Evolutionary conservation across 345 rosid species (phyloP), one percentile per base, ranked within the genome.

Genomic region (Syzygium aromaticum): DNA sequence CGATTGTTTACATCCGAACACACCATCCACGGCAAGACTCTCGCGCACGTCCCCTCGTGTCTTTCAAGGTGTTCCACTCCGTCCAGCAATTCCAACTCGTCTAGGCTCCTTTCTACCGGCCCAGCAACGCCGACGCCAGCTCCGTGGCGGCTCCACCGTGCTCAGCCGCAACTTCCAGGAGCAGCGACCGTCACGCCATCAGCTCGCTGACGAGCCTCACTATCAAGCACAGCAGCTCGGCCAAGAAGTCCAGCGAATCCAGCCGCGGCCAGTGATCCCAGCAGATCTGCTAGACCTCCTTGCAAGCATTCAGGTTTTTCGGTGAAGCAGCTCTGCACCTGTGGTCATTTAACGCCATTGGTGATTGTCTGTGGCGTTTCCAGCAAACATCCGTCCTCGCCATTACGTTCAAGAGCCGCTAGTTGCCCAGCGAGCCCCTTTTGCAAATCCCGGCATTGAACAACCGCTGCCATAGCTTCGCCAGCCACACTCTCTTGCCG

Each of bases 131-230:
- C 0, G 0, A 57, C 3, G 14, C 25, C 28, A 57, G 28, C 63
- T 57, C 63, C 0, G 1, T n/a, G 1, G 28, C 0, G 13, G 13
- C 63, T 25, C 63, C 0, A 3, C 63, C 28, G 10, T 57, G 63
- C 63, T 57, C 63, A 25, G 14, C 63, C 28, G 6, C 0, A 1
- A 57, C 14, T 57, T 57, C 14, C 63, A 57, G 63, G 63, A 13
- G 0, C 63, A 57, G 63, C 0, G 63, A 57, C 28, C 0, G 0
- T 10, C 63, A 0, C 0, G 28, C 25, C 0, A 14, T 57, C 28
- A 2, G 14, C 0, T 10, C 0, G 6, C 63, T 57, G 63, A 57
- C 28, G 0, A 57, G 3, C n/a, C 63, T 57, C 0, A 0, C 28
- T 0, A 56, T 56, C 61, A 0, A 25, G 61, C 61, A 8, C 61